A percentile compares a stretch with the other conserved stretches of the same genome.
Conservation (phyloP, 306 rosid species). For the Ziziphus jujuba region DNA sequence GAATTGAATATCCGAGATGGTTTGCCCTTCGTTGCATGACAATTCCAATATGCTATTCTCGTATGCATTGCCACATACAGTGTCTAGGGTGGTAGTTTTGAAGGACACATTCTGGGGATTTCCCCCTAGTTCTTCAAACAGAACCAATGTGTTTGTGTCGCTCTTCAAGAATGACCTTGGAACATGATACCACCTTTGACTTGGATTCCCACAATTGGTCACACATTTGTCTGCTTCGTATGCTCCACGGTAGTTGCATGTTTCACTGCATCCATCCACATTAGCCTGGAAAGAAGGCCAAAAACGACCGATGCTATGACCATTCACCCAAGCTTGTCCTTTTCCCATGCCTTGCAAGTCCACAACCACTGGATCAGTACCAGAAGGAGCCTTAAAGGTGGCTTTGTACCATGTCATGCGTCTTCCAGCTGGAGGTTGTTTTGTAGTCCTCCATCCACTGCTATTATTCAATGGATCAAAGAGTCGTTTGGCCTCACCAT, state of each 20-base stretch:
- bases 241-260: constrained; percentile 32
- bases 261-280: constrained; percentile 7
- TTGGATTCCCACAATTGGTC: not conserved
- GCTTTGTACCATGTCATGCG: constrained; percentile 3
- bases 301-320: constrained; percentile 40
- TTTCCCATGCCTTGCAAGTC: constrained; percentile 39
- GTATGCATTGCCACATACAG: constrained; percentile 9
- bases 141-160: constrained; percentile 7
- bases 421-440: not conserved
- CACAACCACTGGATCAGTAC: constrained; percentile 34
- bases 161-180: constrained; percentile 22
- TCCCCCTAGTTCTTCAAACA: constrained; percentile 27
- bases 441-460: not conserved
- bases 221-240: constrained; percentile 19
- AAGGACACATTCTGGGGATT: constrained; percentile 14
- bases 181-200: constrained; percentile 31
- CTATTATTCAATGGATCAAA: not conserved
- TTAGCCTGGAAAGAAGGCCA: constrained; percentile 32
- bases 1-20: constrained; percentile 13
- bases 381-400: constrained; percentile 16
- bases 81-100: constrained; percentile 4
- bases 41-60: not conserved
- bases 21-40: constrained; percentile 15
- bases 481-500: not conserved
- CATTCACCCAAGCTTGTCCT: constrained; percentile 48